A percentile compares a stretch with the other conserved stretches of the same genome.
Conservation (phyloP, 495 filamentous ascomycete genomes). For the Tuber magnatum region DNA sequence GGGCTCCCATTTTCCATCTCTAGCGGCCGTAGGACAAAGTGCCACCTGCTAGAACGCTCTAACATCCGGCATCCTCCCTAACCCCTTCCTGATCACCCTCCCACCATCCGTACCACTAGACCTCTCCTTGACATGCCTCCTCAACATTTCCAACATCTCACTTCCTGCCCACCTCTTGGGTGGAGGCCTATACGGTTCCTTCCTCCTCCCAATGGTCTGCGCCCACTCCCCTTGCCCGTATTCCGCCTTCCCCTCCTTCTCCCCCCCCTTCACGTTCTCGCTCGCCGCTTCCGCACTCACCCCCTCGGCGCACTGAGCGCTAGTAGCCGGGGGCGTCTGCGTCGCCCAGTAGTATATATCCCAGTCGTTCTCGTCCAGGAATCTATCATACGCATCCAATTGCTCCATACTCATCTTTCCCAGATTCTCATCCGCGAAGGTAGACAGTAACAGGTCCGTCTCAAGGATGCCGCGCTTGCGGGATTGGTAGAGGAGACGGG, state of each 20-base stretch:
- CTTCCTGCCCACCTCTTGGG: conserved; percentile 75
- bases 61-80: conserved; percentile 40
- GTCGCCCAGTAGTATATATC: conserved; percentile 99
- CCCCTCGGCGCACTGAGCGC: conserved; percentile 38
- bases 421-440: conserved; percentile 79
- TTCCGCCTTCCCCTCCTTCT: conserved; percentile 35
- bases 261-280: conserved; percentile 39
- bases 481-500: conserved; percentile 89
- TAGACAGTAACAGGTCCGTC: conserved; percentile 88
- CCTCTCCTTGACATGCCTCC: conserved; percentile 62
- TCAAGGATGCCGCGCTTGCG: conserved; percentile 95
- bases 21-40: background rate
- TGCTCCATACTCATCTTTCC: conserved; percentile 62
- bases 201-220: conserved; percentile 89
- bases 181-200: conserved; percentile 86
- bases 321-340: conserved; percentile 61
- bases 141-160: conserved; percentile 66
- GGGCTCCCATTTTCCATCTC: background rate
- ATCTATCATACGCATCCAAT: conserved; percentile 77
- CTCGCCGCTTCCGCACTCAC: background rate
- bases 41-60: conserved; percentile 19
- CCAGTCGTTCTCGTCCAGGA: conserved; percentile 99
- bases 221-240: conserved; percentile 70
- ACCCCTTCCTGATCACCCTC: conserved; percentile 1
- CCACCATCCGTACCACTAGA: conserved; percentile 29